A percentile compares a stretch with the other conserved stretches of the same genome.
phyloP scores from a whole-genome alignment of 2,329 filamentous ascomycete genomes.

The Cladosporium sp. region DNA sequence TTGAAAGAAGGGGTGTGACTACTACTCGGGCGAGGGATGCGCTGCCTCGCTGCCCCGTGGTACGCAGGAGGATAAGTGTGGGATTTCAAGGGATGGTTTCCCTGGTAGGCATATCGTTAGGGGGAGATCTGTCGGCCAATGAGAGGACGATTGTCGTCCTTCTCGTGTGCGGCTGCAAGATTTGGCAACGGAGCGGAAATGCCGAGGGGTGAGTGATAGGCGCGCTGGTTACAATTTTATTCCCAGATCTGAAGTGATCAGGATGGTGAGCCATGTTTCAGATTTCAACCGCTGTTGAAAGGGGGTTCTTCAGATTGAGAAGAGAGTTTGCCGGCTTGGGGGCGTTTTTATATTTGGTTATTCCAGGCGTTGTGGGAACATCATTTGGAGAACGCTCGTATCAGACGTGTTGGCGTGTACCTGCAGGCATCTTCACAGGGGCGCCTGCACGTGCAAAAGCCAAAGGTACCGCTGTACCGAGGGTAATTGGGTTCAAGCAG shows the following conservation, averaged over 20 bases:
- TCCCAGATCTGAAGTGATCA: background rate
- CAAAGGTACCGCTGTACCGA: too few species aligned
- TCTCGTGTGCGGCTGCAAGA: background rate
- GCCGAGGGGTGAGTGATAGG: background rate
- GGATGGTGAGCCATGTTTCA: conserved; percentile 7
- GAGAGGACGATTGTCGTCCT: background rate
- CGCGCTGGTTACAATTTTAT: background rate
- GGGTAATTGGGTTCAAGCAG: background rate
- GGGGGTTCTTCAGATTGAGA: background rate
- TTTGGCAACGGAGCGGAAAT: background rate
- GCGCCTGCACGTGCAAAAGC: background rate
- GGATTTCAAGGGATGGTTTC: background rate
- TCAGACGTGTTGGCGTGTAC: conserved; percentile 1
- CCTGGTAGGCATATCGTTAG: conserved; percentile 6
- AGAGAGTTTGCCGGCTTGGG: background rate
- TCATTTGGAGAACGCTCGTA: background rate
- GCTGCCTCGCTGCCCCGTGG: background rate
- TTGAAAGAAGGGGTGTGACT: background rate
- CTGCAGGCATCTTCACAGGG: background rate
- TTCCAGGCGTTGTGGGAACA: background rate
- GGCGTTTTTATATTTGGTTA: background rate
- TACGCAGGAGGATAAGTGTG: background rate
- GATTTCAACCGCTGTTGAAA: background rate
- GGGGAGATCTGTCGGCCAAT: conserved; percentile 1
- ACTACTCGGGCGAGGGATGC: background rate